These are phyloP conservation scores for Clitopilus passeckerianus DNA, from an alignment of 768 basidiomycete genomes.

Conservation along the genomic window DNA sequence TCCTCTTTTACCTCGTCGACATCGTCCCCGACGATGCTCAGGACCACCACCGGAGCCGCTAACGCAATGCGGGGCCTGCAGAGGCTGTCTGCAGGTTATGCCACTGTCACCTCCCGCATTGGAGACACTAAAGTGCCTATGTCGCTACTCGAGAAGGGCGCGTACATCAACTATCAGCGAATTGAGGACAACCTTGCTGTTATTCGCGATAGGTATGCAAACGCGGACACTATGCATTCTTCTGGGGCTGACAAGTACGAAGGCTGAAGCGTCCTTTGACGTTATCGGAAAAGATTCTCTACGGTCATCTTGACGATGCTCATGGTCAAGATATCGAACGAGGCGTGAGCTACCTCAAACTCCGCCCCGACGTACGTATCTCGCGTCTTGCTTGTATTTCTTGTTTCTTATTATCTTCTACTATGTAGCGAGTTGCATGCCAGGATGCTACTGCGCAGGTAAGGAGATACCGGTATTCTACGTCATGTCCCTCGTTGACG, in stretches of 20 bases:
- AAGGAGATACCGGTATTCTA: slow-evolving; percentile 15
- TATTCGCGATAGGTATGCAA: slow-evolving; percentile 69
- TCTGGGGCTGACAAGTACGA: slow-evolving; percentile 5
- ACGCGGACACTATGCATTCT: not conserved
- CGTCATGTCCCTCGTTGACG: slow-evolving; percentile 17
- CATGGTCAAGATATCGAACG: slow-evolving; percentile 87
- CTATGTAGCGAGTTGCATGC: slow-evolving; percentile 72
- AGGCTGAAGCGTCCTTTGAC: slow-evolving; percentile 90
- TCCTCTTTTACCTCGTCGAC: slow-evolving; percentile 18
- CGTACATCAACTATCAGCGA: slow-evolving; percentile 91
- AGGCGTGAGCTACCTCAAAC: slow-evolving; percentile 93
- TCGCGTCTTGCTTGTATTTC: slow-evolving; percentile 1
- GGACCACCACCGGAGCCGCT: slow-evolving; percentile 49
- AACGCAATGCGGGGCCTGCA: slow-evolving; percentile 47
- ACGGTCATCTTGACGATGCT: slow-evolving; percentile 96
- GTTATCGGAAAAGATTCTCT: slow-evolving; percentile 93
- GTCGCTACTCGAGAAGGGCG: slow-evolving; percentile 78
- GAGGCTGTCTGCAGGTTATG: slow-evolving; percentile 66
- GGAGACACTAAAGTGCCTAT: slow-evolving; percentile 89
- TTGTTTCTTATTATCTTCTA: slow-evolving; percentile 5
- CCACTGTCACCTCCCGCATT: slow-evolving; percentile 74
- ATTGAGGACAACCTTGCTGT: slow-evolving; percentile 96
- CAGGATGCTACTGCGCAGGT: slow-evolving; percentile 91
- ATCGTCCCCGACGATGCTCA: slow-evolving; percentile 54
- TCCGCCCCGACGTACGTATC: slow-evolving; percentile 87